phyloP scores from a whole-genome alignment of 139 green algal genomes.

The Klebsormidium nitens region DNA sequence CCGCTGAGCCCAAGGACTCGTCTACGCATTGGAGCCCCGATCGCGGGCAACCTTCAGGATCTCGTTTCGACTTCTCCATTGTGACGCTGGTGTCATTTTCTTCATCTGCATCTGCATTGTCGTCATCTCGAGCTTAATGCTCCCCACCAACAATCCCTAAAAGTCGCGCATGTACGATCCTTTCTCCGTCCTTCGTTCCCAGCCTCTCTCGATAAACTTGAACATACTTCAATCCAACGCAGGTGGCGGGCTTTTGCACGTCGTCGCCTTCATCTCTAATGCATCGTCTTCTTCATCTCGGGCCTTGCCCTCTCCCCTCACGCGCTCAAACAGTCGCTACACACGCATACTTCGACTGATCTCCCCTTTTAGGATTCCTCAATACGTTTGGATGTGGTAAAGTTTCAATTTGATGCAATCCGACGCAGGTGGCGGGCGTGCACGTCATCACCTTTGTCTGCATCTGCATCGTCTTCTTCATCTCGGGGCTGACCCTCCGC shows the following conservation, averaged over 20 bases:
- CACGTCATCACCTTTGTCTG: conserved; percentile 1
- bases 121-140: too few species aligned
- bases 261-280: not conserved
- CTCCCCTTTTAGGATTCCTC: conserved; percentile 10
- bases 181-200: too few species aligned
- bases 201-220: too few species aligned
- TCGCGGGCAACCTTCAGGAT: too few species aligned
- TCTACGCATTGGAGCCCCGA: too few species aligned
- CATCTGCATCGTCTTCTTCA: conserved; percentile 29
- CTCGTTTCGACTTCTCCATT: too few species aligned
- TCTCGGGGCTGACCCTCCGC: conserved; percentile 32
- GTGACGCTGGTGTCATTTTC: too few species aligned
- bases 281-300: not conserved
- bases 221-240: too few species aligned
- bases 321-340: not conserved
- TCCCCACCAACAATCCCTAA: too few species aligned
- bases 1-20: too few species aligned
- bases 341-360: not conserved
- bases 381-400: not conserved
- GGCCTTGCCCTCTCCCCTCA: not conserved
- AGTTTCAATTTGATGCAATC: not conserved
- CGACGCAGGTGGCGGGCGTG: not conserved
- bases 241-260: not conserved
- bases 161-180: too few species aligned
- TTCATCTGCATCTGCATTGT: too few species aligned